Base-by-base conservation (phyloP, 2,329 filamentous ascomycete species). In the Neonectria hederae region DNA sequence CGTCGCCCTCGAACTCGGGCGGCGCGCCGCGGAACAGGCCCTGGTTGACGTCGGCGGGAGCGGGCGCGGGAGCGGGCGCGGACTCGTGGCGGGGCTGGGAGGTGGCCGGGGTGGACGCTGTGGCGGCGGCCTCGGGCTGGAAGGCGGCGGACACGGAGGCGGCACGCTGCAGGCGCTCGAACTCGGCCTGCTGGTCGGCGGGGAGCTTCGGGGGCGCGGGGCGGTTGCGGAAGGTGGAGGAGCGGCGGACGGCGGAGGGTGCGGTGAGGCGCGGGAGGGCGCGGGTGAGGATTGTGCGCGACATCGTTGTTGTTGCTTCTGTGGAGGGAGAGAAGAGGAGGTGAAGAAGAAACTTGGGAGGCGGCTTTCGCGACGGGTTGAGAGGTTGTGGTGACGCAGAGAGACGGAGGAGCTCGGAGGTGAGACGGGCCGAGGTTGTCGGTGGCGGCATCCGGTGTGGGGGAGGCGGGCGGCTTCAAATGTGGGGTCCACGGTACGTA, bases 1-100 rank as follows among this genome's bases (percentile, higher is more conserved):
- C 86, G 58, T 98, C 94, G 63, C 96, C 96, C 71, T 95, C 90
- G 74, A 99, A 99, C 81, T 98, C 95, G 2, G 96, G 94, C 74
- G 90, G 87, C 46, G 94, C 91, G 38, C 95, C 95, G 68, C 89
- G 83, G 68, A 90, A 84, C 62, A 95, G 81, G 65, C 88, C 89
- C 54, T 87, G 82, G 43, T 85, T 86, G n/a, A 82, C 81, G 21
- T 84, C 83, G 56, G 84, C 81, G 24, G 38, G 53, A n/a, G 74
- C 63, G 24, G 38, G 53, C 19, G 74, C 63, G 0, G 76, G 64
- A 6, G 65, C 60, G 1, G 71, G 62, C 6, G 65, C 60, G 1
- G 71, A 62, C 10, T 65, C 60, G 26, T 64, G 71, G 7, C 57
- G 73, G 7, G 38, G 54, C 45, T 59, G 72, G 19, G 40, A 76